Evolutionary conservation across 345 rosid genomes (phyloP).

Genomic region (Carallia pectinifolia): DNA sequence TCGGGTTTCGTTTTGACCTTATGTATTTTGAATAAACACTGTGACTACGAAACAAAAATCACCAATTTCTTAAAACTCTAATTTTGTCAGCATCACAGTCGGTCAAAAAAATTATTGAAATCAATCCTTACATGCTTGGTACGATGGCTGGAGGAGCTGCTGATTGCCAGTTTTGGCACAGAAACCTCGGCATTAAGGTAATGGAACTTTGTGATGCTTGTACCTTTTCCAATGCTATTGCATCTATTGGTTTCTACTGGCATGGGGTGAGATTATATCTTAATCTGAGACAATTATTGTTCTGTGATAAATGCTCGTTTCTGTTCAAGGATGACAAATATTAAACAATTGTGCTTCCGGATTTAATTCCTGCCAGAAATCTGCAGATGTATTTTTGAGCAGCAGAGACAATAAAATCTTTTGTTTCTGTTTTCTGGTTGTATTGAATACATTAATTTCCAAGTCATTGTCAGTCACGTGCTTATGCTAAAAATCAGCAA

Average conservation of each 20-base stretch:
- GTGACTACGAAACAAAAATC: neutral
- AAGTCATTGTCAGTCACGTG: too few species aligned
- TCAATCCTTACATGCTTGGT: constrained; percentile 91
- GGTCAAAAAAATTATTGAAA: constrained; percentile 92
- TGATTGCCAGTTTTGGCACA: constrained; percentile 96
- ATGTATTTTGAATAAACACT: neutral
- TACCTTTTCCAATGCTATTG: neutral
- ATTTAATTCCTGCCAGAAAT: too few species aligned
- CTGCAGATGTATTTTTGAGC: too few species aligned
- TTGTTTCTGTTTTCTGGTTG: too few species aligned
- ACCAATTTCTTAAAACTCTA: neutral
- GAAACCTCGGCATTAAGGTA: constrained; percentile 93
- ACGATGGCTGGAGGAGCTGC: constrained; percentile 99
- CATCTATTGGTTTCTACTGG: neutral
- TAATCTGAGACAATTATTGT: neutral
- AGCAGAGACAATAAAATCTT: too few species aligned
- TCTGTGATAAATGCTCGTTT: too few species aligned
- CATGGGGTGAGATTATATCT: neutral
- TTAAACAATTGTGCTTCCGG: too few species aligned
- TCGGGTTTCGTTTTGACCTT: constrained; percentile 7
- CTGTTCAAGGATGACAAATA: too few species aligned
- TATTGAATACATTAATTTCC: too few species aligned
- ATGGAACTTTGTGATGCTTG: neutral
- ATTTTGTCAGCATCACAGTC: constrained; percentile 70
- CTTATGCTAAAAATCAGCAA: too few species aligned